These are phyloP conservation scores for Epichloe uncinata DNA, from an alignment of 2,329 filamentous ascomycete genomes.

Conservation along the genomic window DNA sequence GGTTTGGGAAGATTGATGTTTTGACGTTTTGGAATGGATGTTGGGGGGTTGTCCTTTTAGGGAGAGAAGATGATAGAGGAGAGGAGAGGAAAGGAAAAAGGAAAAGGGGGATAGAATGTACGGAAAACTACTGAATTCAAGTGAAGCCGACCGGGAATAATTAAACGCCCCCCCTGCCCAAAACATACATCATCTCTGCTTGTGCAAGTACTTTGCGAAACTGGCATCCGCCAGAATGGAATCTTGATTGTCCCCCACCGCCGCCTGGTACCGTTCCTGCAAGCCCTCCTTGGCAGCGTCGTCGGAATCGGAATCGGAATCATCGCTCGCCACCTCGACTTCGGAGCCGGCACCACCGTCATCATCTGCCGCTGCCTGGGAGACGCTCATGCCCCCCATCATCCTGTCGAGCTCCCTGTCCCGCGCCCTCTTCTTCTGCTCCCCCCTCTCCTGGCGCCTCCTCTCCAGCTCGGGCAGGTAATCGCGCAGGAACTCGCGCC, in stretches of 20 bases:
- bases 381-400: slow-evolving; percentile 81
- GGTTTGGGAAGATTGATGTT: too few species aligned
- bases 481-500: slow-evolving; percentile 74
- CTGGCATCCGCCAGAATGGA: slow-evolving; percentile 42
- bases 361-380: too few species aligned
- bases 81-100: too few species aligned
- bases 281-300: slow-evolving; percentile 55
- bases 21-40: too few species aligned
- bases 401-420: slow-evolving; percentile 80
- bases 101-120: too few species aligned
- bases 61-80: too few species aligned
- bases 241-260: slow-evolving; percentile 47
- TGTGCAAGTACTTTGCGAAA: slow-evolving; percentile 46
- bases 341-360: slow-evolving; percentile 25
- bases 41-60: too few species aligned
- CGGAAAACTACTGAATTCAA: too few species aligned
- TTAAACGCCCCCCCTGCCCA: too few species aligned
- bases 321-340: slow-evolving; percentile 44
- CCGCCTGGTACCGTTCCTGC: slow-evolving; percentile 63
- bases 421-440: slow-evolving; percentile 55
- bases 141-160: too few species aligned
- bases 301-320: slow-evolving; percentile 37
- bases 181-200: slow-evolving; percentile 16
- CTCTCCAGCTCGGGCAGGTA: slow-evolving; percentile 87
- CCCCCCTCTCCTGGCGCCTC: slow-evolving; percentile 55